Percentiles rank a stretch among this genome's conserved stretches.
Evolutionary conservation across 169 alveolate genomes (phyloP).

Genomic region (Plasmodium fragile): DNA sequence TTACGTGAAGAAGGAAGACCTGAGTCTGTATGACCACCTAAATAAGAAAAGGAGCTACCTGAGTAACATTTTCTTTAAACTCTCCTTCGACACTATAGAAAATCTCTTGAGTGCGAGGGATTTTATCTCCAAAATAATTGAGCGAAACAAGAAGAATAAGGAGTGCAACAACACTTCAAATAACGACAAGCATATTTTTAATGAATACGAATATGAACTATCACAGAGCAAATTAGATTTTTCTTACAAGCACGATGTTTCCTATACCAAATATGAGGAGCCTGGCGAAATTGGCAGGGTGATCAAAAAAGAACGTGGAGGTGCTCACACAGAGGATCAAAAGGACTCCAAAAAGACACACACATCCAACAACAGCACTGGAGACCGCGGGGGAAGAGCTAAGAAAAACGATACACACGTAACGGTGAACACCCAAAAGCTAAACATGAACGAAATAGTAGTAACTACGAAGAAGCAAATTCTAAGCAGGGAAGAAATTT

Average conservation of each 20-base stretch:
- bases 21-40: conserved; percentile 90
- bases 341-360: not conserved
- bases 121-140: conserved; percentile 82
- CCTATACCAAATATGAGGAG: conserved; percentile 48
- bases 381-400: not conserved
- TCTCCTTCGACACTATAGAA: conserved; percentile 89
- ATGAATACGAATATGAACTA: conserved; percentile 43
- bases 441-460: conserved; percentile 55
- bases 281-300: not conserved
- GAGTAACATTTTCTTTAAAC: conserved; percentile 82
- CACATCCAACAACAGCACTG: not conserved
- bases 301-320: not conserved
- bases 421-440: conserved; percentile 5
- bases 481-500: conserved; percentile 81
- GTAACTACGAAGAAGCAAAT: conserved; percentile 77
- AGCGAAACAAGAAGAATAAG: conserved; percentile 76
- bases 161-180: conserved; percentile 10
- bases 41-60: conserved; percentile 89
- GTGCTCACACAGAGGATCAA: not conserved
- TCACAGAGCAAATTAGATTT: conserved; percentile 54
- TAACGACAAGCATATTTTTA: conserved; percentile 57
- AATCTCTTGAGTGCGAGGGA: conserved; percentile 88
- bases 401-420: not conserved
- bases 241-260: conserved; percentile 35
- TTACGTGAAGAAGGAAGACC: conserved; percentile 88